phyloP scores from a whole-genome alignment of 306 rosid genomes.

The Cucurbita maxima region DNA sequence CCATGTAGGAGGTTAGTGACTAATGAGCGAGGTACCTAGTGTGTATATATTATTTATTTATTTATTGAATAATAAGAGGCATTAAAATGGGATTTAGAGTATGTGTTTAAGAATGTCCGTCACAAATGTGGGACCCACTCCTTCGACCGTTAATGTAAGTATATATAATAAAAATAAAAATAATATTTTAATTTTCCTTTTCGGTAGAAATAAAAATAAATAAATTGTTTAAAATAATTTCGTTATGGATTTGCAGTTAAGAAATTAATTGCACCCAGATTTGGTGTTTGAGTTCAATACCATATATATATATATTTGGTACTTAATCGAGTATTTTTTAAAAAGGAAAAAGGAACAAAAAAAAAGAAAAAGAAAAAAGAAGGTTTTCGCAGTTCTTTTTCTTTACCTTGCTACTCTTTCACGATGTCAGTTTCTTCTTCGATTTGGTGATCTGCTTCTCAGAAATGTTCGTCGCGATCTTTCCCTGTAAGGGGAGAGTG shows the following conservation, averaged over 20 bases:
- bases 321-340: not conserved
- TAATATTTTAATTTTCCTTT: no score
- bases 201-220: not conserved
- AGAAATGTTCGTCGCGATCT: constrained; percentile 52
- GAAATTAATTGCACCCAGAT: constrained; percentile 6
- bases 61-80: not conserved
- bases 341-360: not conserved
- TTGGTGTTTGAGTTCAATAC: not conserved
- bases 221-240: not conserved
- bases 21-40: no score
- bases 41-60: no score
- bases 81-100: not conserved
- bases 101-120: constrained; percentile 7
- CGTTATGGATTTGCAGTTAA: not conserved
- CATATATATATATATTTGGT: not conserved
- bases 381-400: constrained; percentile 6
- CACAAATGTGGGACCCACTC: not conserved
- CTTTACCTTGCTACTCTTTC: constrained; percentile 41
- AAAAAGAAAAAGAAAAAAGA: not conserved
- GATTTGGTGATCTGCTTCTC: constrained; percentile 90
- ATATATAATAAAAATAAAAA: no score
- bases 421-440: constrained; percentile 52
- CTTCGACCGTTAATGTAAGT: not conserved
- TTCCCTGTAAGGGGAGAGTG: constrained; percentile 18
- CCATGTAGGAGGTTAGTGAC: no score